Evolutionary conservation across 805 yeast species (phyloP).

Genomic region (Wickerhamomyces canadensis): DNA sequence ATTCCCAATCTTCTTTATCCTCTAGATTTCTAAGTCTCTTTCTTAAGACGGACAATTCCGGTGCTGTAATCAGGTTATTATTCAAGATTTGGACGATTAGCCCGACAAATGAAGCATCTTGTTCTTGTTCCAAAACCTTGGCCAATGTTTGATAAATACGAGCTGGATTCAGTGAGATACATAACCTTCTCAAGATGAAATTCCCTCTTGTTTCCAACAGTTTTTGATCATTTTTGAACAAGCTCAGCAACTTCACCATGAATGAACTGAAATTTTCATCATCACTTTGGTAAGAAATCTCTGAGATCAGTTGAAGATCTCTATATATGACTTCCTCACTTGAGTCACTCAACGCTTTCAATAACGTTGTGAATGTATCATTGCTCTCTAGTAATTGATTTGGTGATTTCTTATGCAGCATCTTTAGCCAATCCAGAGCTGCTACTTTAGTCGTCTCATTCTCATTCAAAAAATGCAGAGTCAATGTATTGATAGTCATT

Average conservation of each 20-base stretch:
- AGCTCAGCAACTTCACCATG: constrained; percentile 59
- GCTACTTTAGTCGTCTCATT: constrained; percentile 80
- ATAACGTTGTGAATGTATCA: constrained; percentile 68
- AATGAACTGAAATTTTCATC: constrained; percentile 74
- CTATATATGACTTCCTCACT: constrained; percentile 74
- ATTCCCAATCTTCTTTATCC: constrained; percentile 52
- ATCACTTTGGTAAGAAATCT: constrained; percentile 63
- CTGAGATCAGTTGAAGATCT: constrained; percentile 66
- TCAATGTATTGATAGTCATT: constrained; percentile 63
- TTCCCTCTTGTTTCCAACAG: constrained; percentile 71
- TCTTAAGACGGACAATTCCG: constrained; percentile 69
- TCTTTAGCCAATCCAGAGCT: constrained; percentile 83
- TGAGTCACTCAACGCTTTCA: constrained; percentile 66
- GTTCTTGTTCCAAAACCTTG: constrained; percentile 56
- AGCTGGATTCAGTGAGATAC: constrained; percentile 76
- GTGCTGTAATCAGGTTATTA: constrained; percentile 79
- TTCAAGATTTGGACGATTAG: constrained; percentile 83
- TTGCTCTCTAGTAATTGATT: constrained; percentile 46
- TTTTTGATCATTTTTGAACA: constrained; percentile 66
- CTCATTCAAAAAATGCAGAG: constrained; percentile 65
- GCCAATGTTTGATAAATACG: constrained; percentile 79
- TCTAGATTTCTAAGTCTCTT: constrained; percentile 62
- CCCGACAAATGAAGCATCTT: constrained; percentile 64
- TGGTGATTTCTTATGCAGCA: constrained; percentile 70
- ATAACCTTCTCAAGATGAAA: constrained; percentile 76